Percentiles rank a stretch among this genome's conserved stretches.
Conservation (phyloP, 2,329 filamentous ascomycete species). For the Sporothrix pseudoabietina region DNA sequence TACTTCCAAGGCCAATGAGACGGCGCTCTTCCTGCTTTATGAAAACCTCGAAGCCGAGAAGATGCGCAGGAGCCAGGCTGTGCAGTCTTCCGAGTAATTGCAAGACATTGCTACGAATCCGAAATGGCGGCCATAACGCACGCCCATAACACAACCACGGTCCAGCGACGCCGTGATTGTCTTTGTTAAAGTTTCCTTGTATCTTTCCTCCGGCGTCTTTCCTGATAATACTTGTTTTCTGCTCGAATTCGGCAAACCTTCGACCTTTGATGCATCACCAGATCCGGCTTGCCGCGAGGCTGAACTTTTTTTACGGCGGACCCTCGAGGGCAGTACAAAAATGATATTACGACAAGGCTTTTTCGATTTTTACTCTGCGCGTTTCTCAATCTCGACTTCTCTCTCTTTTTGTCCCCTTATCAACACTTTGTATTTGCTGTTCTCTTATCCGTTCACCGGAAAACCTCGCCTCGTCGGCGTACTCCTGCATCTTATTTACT, state of each 20-base stretch:
- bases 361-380: slow-evolving; percentile 30
- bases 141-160: not conserved
- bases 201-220: slow-evolving; percentile 33
- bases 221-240: slow-evolving; percentile 43
- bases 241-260: slow-evolving; percentile 55
- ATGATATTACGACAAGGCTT: slow-evolving; percentile 45
- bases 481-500: not conserved
- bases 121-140: slow-evolving; percentile 29
- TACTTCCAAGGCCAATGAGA: slow-evolving; percentile 89
- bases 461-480: slow-evolving; percentile 12
- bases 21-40: slow-evolving; percentile 92
- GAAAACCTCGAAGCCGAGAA: slow-evolving; percentile 99
- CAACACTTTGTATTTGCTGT: not conserved
- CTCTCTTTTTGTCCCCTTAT: not conserved
- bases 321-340: slow-evolving; percentile 45
- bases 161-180: not conserved
- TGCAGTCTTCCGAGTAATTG: slow-evolving; percentile 54
- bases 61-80: slow-evolving; percentile 87
- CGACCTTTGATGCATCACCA: slow-evolving; percentile 52
- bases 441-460: not conserved
- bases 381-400: slow-evolving; percentile 25
- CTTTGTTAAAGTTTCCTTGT: slow-evolving; percentile 30
- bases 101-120: not conserved
- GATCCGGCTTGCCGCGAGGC: slow-evolving; percentile 67
- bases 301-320: slow-evolving; percentile 49